Percentiles rank a stretch among this genome's conserved stretches.
Conservation (phyloP, 148 eudicot genomes). For the Salicornia ramosissima region DNA sequence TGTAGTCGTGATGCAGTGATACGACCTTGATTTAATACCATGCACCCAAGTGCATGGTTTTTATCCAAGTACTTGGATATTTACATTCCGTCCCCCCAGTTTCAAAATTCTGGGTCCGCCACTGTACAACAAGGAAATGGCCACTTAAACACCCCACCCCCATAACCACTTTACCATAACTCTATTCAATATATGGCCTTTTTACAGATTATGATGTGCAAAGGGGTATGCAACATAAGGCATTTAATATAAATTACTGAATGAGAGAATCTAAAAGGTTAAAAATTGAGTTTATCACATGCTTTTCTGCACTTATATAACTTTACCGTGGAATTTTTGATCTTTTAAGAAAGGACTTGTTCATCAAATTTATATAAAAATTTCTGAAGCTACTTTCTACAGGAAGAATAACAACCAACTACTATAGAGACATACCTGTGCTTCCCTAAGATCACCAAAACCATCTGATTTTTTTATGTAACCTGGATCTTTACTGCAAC, state of each 20-base stretch:
- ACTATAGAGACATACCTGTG: conserved; percentile 42
- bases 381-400: not conserved
- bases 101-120: no score
- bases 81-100: no score
- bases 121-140: no score
- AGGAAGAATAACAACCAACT: no score
- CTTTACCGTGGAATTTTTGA: not conserved
- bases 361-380: no score
- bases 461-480: conserved; percentile 46
- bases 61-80: no score
- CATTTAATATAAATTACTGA: not conserved
- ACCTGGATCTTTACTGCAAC: conserved; percentile 92
- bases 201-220: not conserved
- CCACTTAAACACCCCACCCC: not conserved
- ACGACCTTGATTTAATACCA: no score
- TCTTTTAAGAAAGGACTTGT: not conserved
- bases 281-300: not conserved
- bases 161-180: not conserved
- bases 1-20: no score
- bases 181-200: not conserved
- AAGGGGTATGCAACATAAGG: not conserved
- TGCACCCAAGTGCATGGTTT: no score
- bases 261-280: not conserved
- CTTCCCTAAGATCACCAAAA: conserved; percentile 30
- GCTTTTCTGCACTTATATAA: not conserved